A percentile compares a stretch with the other conserved stretches of the same genome.
Evolutionary conservation across 345 rosid genomes (phyloP).

Genomic region (Orychophragmus violaceus): DNA sequence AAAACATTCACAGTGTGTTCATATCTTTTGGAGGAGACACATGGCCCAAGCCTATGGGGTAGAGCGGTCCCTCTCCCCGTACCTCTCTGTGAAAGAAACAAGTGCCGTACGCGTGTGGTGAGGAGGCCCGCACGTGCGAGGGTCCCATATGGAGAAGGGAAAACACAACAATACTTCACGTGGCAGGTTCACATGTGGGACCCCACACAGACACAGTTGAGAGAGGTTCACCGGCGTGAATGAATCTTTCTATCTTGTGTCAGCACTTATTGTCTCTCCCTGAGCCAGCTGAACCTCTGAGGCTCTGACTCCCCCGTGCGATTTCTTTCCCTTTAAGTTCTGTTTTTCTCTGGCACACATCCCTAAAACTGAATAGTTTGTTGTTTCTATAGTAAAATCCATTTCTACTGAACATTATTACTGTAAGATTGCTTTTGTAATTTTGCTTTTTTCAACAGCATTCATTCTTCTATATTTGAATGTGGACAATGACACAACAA

Average conservation of each 20-base stretch:
- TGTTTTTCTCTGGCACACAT: slow-evolving; percentile 12
- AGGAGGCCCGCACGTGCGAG: slow-evolving; percentile 28
- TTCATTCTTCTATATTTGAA: neutral
- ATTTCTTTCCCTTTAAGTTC: slow-evolving; percentile 5
- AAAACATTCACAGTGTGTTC: slow-evolving; percentile 8
- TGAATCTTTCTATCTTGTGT: slow-evolving; percentile 18
- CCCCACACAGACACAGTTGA: slow-evolving; percentile 1
- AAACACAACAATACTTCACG: slow-evolving; percentile 19
- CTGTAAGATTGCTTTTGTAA: neutral
- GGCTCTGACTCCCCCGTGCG: slow-evolving; percentile 33
- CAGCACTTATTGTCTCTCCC: slow-evolving; percentile 31
- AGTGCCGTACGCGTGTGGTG: slow-evolving; percentile 32
- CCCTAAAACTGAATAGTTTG: slow-evolving; percentile 8
- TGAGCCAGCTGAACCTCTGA: slow-evolving; percentile 29
- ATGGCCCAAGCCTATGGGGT: slow-evolving; percentile 13
- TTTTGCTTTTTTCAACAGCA: neutral
- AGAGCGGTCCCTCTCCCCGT: slow-evolving; percentile 14
- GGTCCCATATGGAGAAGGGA: slow-evolving; percentile 6
- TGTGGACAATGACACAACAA: neutral
- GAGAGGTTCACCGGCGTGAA: slow-evolving; percentile 25
- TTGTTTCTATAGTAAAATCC: neutral
- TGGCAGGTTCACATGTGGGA: slow-evolving; percentile 33
- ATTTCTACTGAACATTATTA: neutral
- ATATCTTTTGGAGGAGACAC: slow-evolving; percentile 20
- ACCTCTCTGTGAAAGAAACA: neutral